These are phyloP conservation scores for Daldinia decipiens DNA, from an alignment of 495 filamentous ascomycete species.

Conservation along the genomic window DNA sequence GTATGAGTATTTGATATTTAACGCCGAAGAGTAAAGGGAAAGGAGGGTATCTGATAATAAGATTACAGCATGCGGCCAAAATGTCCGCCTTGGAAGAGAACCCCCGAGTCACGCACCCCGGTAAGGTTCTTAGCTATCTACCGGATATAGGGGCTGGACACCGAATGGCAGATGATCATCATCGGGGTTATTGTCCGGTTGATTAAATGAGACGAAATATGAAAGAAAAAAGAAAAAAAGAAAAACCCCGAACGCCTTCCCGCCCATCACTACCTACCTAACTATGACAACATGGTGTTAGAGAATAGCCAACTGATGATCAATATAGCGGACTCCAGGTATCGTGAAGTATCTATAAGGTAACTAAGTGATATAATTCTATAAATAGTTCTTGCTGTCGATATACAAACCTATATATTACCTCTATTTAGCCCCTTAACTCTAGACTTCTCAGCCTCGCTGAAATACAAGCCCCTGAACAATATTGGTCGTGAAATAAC, in stretches of 20 bases:
- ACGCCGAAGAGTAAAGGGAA: neutral
- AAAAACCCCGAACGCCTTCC: neutral
- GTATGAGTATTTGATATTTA: neutral
- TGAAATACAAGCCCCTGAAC: neutral
- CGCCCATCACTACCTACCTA: neutral
- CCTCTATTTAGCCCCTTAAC: neutral
- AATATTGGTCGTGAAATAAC: neutral
- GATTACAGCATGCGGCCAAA: neutral
- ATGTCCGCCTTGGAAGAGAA: neutral
- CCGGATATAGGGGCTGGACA: neutral
- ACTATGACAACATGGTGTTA: neutral
- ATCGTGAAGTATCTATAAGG: neutral
- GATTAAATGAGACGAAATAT: neutral
- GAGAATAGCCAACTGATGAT: neutral
- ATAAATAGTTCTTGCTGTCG: neutral
- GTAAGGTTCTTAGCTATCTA: neutral
- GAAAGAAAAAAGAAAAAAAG: neutral
- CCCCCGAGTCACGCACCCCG: neutral
- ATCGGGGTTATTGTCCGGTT: neutral
- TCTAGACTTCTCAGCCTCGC: neutral
- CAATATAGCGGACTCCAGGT: conserved; percentile 16
- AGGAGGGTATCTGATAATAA: neutral
- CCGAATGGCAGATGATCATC: neutral
- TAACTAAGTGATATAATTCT: neutral
- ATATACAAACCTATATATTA: neutral